Base-by-base conservation (phyloP, 805 yeast species). In the Lipomyces yamanashiensis region DNA sequence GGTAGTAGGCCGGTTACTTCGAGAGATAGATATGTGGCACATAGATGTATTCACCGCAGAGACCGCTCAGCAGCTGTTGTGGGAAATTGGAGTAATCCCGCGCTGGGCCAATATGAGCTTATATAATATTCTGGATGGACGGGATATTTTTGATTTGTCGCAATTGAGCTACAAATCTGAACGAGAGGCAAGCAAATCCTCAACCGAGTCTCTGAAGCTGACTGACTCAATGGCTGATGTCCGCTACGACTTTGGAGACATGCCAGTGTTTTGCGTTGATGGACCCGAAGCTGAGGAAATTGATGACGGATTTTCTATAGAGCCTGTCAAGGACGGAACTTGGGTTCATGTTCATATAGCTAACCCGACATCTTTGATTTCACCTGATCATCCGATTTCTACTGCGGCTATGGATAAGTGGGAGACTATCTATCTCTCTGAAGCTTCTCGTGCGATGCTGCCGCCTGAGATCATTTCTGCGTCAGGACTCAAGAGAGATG, bases 251-350 rank as follows among this genome's bases (percentile, higher is more conserved):
- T 69, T 70, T 36, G 67, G 69, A 4, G 76, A 80, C 51, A 71
- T 82, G 12, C 81, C 84, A 0, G 86, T 92, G 1, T 93, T 85
- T 73, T 92, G 98, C 75, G 90, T 93, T 63, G 99, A 95, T 76
- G 81, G 87, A 2, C 84, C 79, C 2, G 81, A 81, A 48, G 96
- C 98, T 0, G 87, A 88, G 69, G 98, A 95, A 74, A 88, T 95
- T 63, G 99, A 93, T 75, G 99, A 93, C 75, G 99, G 98, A 53
- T 80, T 93, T 34, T 85, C 97, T 0, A 78, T 93, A 19, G 78
- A 78, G 50, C 57, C 58, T 67, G 48, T 36, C 13, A 41, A 28
- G 1, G 54, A 59, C 12, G 69, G 66, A 0, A 84, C 77, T 68
- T 76, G 78, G 9, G 68, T 92, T 5, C 82, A 87, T 37, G 80